These are phyloP conservation scores for Gyrodon lividus DNA, from an alignment of 768 basidiomycete genomes.

Conservation along the genomic window DNA sequence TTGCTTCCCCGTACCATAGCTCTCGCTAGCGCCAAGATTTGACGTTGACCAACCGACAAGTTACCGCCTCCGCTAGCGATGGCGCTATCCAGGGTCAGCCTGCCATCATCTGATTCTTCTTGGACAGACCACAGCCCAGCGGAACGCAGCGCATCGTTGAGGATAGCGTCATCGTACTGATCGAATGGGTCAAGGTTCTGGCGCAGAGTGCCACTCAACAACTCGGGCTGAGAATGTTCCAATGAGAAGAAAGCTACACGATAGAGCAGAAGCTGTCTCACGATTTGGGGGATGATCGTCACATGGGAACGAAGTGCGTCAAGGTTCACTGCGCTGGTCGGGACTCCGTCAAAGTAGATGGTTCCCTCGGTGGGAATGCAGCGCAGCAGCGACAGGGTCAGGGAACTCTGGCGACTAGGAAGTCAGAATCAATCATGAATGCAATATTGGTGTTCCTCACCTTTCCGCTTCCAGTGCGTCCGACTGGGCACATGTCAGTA, in stretches of 20 bases:
- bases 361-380: slow-evolving; percentile 53
- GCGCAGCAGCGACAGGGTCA: slow-evolving; percentile 55
- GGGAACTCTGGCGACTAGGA: slow-evolving; percentile 35
- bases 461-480: slow-evolving; percentile 59
- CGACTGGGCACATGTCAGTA: slow-evolving; percentile 34
- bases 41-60: slow-evolving; percentile 54
- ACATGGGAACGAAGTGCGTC: slow-evolving; percentile 51
- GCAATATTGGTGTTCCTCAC: slow-evolving; percentile 18
- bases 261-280: slow-evolving; percentile 24
- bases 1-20: slow-evolving; percentile 58
- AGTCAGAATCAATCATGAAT: slow-evolving; percentile 3
- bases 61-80: slow-evolving; percentile 45
- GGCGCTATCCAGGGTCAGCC: slow-evolving; percentile 42
- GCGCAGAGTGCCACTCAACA: slow-evolving; percentile 54
- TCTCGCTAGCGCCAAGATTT: slow-evolving; percentile 56
- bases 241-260: background rate
- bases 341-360: slow-evolving; percentile 51
- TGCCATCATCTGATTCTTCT: slow-evolving; percentile 34
- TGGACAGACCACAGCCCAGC: slow-evolving; percentile 46
- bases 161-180: slow-evolving; percentile 49
- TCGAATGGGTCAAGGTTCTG: slow-evolving; percentile 59
- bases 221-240: slow-evolving; percentile 37
- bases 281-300: slow-evolving; percentile 60
- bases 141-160: slow-evolving; percentile 48
- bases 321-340: slow-evolving; percentile 47